Evolutionary conservation across 768 basidiomycete species (phyloP).

Genomic region (Strobilomyces confusus): DNA sequence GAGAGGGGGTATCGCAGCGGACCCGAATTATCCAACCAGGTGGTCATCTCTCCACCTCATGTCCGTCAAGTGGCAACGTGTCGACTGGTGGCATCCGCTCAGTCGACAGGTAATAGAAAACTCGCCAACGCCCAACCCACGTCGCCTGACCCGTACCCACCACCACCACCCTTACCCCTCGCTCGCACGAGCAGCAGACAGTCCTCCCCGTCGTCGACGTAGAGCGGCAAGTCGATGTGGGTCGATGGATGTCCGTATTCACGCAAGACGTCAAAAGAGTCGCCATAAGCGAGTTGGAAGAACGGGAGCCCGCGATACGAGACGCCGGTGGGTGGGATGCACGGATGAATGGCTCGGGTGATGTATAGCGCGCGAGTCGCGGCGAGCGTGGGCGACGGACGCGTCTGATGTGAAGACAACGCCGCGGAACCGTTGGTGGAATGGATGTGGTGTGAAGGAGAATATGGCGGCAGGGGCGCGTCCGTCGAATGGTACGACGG

Average conservation of each 20-base stretch:
- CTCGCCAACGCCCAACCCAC: conserved; percentile 83
- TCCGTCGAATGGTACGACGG: conserved; percentile 1
- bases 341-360: conserved; percentile 66
- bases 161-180: conserved; percentile 15
- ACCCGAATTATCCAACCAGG: conserved; percentile 1
- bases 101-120: conserved; percentile 63
- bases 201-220: conserved; percentile 74
- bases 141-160: conserved; percentile 34
- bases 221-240: conserved; percentile 68
- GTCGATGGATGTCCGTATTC: conserved; percentile 78
- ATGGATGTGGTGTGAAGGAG: conserved; percentile 17
- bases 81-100: conserved; percentile 8
- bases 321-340: conserved; percentile 58
- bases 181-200: conserved; percentile 73
- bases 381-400: conserved; percentile 23
- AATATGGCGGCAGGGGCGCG: conserved; percentile 13
- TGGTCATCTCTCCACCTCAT: not conserved
- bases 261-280: conserved; percentile 62
- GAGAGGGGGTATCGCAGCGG: conserved; percentile 16
- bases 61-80: not conserved
- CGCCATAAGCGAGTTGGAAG: conserved; percentile 62
- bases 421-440: conserved; percentile 12
- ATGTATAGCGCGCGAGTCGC: conserved; percentile 53
- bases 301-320: conserved; percentile 74
- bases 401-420: conserved; percentile 12